phyloP scores from a whole-genome alignment of 2,329 filamentous ascomycete genomes.

The Teratosphaeria pseudoeucalypti region DNA sequence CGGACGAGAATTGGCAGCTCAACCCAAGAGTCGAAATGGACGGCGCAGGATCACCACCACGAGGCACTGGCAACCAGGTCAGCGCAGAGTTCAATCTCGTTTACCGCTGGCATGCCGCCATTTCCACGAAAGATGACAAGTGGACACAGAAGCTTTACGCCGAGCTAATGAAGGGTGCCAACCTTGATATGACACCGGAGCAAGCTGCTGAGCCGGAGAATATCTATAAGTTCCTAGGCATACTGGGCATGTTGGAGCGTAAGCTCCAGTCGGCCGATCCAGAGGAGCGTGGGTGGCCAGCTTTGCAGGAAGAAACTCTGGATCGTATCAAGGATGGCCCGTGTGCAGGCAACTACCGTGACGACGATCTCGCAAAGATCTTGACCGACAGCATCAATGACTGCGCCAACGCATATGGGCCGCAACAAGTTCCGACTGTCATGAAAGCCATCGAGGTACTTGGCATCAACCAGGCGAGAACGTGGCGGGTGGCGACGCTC shows the following conservation, averaged over 20 bases:
- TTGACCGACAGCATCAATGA: constrained; percentile 52
- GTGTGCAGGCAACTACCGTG: constrained; percentile 43
- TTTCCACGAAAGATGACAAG: constrained; percentile 35
- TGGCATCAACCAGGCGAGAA: constrained; percentile 51
- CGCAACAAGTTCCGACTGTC: constrained; percentile 47
- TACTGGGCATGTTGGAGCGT: constrained; percentile 17
- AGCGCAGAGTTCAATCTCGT: constrained; percentile 45
- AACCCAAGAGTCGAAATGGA: constrained; percentile 32
- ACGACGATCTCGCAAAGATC: constrained; percentile 47
- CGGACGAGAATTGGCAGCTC: constrained; percentile 34
- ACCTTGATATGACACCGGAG: constrained; percentile 5
- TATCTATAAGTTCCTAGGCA: constrained; percentile 21
- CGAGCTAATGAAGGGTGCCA: constrained; percentile 4
- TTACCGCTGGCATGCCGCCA: constrained; percentile 41
- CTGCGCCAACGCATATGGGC: constrained; percentile 49
- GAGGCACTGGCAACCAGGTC: constrained; percentile 42
- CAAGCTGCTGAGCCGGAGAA: constrained; percentile 17
- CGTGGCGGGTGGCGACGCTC: constrained; percentile 51
- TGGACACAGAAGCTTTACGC: constrained; percentile 34
- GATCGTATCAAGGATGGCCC: constrained; percentile 21
- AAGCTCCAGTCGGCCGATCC: constrained; percentile 21
- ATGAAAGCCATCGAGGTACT: constrained; percentile 53
- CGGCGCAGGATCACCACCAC: constrained; percentile 28
- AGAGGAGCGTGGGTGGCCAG: constrained; percentile 23
- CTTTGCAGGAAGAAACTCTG: constrained; percentile 21